A percentile compares a stretch with the other conserved stretches of the same genome.
Evolutionary conservation across 176 grass and related monocot species (phyloP).

Genomic region (Zizania latifolia): DNA sequence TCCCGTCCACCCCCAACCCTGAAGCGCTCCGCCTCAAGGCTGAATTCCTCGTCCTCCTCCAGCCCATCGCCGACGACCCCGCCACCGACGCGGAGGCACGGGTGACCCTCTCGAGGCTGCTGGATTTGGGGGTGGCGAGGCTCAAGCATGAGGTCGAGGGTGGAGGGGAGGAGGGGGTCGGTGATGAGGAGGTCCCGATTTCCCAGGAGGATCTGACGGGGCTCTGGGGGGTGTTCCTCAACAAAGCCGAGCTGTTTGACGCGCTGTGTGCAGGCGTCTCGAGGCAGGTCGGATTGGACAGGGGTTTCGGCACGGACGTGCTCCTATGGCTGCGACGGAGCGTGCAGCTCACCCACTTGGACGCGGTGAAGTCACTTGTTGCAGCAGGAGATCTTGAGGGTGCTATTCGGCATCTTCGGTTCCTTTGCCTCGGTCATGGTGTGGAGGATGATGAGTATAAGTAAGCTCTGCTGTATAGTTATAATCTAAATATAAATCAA

Average conservation of each 20-base stretch:
- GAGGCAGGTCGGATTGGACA: slow-evolving; percentile 47
- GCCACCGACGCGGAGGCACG: slow-evolving; percentile 23
- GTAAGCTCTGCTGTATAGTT: slow-evolving; percentile 46
- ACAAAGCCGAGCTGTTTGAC: slow-evolving; percentile 63
- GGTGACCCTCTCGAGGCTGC: slow-evolving; percentile 42
- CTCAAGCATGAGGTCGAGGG: slow-evolving; percentile 44
- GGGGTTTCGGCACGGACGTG: slow-evolving; percentile 32
- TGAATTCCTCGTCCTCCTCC: slow-evolving; percentile 77
- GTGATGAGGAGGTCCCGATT: slow-evolving; percentile 14
- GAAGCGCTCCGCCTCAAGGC: slow-evolving; percentile 56
- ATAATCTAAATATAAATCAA: background rate
- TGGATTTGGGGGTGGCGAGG: slow-evolving; percentile 59
- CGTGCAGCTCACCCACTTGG: slow-evolving; percentile 73
- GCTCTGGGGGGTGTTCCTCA: slow-evolving; percentile 49
- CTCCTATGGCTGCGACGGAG: slow-evolving; percentile 46
- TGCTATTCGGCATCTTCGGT: slow-evolving; percentile 51
- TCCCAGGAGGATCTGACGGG: slow-evolving; percentile 61
- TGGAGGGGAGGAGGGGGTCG: background rate
- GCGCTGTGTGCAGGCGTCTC: slow-evolving; percentile 63
- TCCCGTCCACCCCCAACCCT: slow-evolving; percentile 38
- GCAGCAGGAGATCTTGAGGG: slow-evolving; percentile 44
- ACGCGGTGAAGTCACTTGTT: slow-evolving; percentile 40
- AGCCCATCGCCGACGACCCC: slow-evolving; percentile 43
- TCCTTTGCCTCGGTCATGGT: slow-evolving; percentile 65
- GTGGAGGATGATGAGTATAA: slow-evolving; percentile 64